Percentiles rank a stretch among this genome's conserved stretches.
Evolutionary conservation across 441 rosid species (phyloP).

Genomic region (Capsella rubella): DNA sequence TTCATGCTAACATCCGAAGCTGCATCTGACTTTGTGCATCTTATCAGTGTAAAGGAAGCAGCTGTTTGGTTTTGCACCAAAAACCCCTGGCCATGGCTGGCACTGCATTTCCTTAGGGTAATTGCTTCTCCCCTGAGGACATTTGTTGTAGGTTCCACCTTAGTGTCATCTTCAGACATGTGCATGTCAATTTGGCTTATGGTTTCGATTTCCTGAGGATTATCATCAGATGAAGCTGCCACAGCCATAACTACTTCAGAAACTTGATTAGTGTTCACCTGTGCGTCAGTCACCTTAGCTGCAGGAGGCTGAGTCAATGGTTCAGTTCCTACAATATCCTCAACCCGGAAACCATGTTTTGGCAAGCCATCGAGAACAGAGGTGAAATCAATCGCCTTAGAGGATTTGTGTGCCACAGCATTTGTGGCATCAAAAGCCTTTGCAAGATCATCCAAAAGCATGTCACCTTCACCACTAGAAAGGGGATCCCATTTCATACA

Average conservation of each 20-base stretch:
- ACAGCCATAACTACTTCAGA: slow-evolving; percentile 39
- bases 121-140: not conserved
- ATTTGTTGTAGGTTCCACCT: slow-evolving; percentile 24
- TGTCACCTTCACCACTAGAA: slow-evolving; percentile 87
- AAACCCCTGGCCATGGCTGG: slow-evolving; percentile 35
- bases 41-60: slow-evolving; percentile 26
- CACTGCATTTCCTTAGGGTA: slow-evolving; percentile 33
- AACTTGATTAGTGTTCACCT: slow-evolving; percentile 16
- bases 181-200: slow-evolving; percentile 31
- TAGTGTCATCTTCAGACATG: slow-evolving; percentile 40
- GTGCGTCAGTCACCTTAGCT: slow-evolving; percentile 25
- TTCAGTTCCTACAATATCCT: slow-evolving; percentile 49
- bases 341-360: slow-evolving; percentile 59
- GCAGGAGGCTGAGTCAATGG: slow-evolving; percentile 40
- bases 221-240: slow-evolving; percentile 34
- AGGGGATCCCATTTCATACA: slow-evolving; percentile 87
- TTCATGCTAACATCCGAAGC: slow-evolving; percentile 37
- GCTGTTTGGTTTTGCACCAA: slow-evolving; percentile 37
- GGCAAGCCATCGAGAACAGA: slow-evolving; percentile 57
- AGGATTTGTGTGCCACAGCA: slow-evolving; percentile 48
- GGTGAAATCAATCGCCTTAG: slow-evolving; percentile 68
- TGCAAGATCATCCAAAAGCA: slow-evolving; percentile 69
- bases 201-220: slow-evolving; percentile 31
- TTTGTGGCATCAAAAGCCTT: slow-evolving; percentile 61
- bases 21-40: slow-evolving; percentile 38